Evolutionary conservation across 1,284 basidiomycete genomes (phyloP).

Genomic region (Malassezia obtusa): DNA sequence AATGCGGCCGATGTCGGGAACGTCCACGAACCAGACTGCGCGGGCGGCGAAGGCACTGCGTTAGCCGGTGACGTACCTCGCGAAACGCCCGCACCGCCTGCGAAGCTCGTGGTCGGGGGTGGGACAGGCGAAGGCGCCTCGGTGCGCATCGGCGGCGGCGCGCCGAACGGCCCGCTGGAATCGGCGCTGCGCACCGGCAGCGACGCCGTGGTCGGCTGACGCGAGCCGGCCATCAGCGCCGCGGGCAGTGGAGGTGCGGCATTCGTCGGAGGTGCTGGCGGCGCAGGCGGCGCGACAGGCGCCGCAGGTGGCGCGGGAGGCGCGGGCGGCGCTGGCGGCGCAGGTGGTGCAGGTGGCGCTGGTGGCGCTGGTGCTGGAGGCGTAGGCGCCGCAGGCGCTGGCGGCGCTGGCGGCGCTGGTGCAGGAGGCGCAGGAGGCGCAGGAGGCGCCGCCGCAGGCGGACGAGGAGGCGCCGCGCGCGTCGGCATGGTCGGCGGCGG

Average conservation of each 20-base stretch:
- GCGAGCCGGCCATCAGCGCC: not conserved
- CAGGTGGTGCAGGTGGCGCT: not conserved
- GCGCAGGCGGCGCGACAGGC: slow-evolving; percentile 6
- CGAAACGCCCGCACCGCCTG: not conserved
- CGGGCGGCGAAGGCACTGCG: slow-evolving; percentile 8
- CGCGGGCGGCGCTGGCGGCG: not conserved
- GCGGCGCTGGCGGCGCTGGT: not conserved
- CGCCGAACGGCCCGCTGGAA: not conserved
- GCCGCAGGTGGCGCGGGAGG: not conserved
- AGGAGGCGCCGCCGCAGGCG: not conserved
- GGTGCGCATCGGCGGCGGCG: not conserved
- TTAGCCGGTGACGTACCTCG: not conserved
- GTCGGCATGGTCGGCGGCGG: slow-evolving; percentile 14
- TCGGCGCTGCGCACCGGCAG: not conserved
- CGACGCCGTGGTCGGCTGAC: not conserved
- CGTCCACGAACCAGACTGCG: slow-evolving; percentile 15
- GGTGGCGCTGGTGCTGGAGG: slow-evolving; percentile 4
- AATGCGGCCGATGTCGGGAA: slow-evolving; percentile 8
- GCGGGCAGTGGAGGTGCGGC: not conserved
- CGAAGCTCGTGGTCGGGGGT: not conserved
- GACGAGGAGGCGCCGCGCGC: slow-evolving; percentile 15
- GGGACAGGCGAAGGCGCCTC: not conserved
- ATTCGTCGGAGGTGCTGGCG: slow-evolving; percentile 3
- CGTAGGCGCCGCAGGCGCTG: not conserved
- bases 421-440: not conserved